Evolutionary conservation across 257 asterid genomes (phyloP).

Genomic region (Solanum chaucha): DNA sequence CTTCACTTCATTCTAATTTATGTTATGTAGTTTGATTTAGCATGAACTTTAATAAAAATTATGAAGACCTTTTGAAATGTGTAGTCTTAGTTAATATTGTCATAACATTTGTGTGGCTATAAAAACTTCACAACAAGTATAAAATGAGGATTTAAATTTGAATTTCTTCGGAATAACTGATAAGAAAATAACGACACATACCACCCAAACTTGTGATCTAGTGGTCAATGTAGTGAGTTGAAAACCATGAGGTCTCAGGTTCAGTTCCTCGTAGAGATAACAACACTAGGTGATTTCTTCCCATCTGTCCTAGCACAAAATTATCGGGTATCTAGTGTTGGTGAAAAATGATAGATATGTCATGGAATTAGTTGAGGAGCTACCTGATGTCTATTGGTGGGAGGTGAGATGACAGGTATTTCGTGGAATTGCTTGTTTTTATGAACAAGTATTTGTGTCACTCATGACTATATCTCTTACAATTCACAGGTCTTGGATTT

Average conservation of each 20-base stretch:
- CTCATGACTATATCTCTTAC: background rate
- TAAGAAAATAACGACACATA: background rate
- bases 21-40: background rate
- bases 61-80: background rate
- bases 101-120: background rate
- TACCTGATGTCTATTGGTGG: background rate
- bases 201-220: background rate
- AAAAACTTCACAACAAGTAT: background rate
- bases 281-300: background rate
- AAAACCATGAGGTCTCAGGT: too few species aligned
- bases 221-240: background rate
- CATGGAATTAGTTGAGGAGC: background rate
- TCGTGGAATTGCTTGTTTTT: background rate
- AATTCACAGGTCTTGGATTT: constrained; percentile 16
- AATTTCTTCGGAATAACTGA: background rate
- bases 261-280: background rate
- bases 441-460: background rate
- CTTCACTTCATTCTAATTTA: background rate
- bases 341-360: too few species aligned
- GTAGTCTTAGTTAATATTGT: background rate
- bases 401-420: background rate
- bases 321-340: background rate
- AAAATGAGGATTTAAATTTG: too few species aligned
- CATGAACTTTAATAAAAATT: background rate
- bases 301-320: too few species aligned